These are phyloP conservation scores for Globisporangium paroecandrum DNA, from an alignment of 352 stramenopile genomes.

Conservation along the genomic window DNA sequence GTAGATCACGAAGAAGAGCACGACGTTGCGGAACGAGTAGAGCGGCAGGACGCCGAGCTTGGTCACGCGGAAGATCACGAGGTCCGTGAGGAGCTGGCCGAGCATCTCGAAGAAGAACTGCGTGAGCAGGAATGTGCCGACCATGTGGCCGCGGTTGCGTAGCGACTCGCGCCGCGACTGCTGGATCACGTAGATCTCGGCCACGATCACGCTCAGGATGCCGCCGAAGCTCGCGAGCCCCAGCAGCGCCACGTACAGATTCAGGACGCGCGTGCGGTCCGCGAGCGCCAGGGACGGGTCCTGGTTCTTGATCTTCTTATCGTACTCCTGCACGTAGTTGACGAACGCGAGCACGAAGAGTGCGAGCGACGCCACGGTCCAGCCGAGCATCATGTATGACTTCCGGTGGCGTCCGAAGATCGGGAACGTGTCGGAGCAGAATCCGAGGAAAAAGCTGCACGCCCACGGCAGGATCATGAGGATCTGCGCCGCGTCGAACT, in stretches of 20 bases:
- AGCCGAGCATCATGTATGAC: constrained; percentile 51
- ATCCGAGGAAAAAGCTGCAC: constrained; percentile 45
- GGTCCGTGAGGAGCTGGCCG: constrained; percentile 43
- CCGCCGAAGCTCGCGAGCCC: constrained; percentile 47
- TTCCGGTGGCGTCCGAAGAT: constrained; percentile 48
- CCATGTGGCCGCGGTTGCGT: constrained; percentile 25
- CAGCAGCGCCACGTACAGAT: constrained; percentile 40
- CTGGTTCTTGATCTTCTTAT: constrained; percentile 20
- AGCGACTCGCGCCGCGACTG: constrained; percentile 50
- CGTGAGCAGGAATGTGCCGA: constrained; percentile 47
- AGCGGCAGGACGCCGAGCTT: constrained; percentile 37
- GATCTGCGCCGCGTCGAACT: constrained; percentile 31
- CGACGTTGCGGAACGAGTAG: constrained; percentile 39
- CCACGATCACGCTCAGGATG: constrained; percentile 45
- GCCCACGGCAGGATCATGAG: constrained; percentile 47
- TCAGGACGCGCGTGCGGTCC: constrained; percentile 29
- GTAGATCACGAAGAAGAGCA: constrained; percentile 51
- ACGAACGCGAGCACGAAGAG: constrained; percentile 54
- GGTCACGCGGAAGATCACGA: constrained; percentile 51
- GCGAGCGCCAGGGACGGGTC: constrained; percentile 19
- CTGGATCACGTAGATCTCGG: constrained; percentile 52
- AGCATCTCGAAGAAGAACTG: constrained; percentile 48
- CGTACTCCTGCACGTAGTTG: constrained; percentile 52
- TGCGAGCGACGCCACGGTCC: constrained; percentile 34
- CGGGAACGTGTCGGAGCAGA: constrained; percentile 48